A percentile compares a stretch with the other conserved stretches of the same genome.
These are phyloP conservation scores for Cryphonectria carpinicola DNA, from an alignment of 2,329 filamentous ascomycete genomes.

Conservation along the genomic window DNA sequence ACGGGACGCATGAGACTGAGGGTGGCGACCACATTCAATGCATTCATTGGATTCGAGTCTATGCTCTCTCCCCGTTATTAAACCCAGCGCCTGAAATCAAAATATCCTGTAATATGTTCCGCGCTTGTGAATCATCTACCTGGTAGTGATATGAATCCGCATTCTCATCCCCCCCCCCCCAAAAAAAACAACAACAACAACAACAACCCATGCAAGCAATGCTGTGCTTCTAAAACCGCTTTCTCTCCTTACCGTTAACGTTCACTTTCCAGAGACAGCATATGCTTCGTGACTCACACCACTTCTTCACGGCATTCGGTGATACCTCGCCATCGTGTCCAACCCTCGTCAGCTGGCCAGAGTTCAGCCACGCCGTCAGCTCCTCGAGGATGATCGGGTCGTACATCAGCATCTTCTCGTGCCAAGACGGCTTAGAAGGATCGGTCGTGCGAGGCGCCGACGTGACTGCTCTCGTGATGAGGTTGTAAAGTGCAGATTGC, in stretches of 20 bases:
- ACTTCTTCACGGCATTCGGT: conserved; percentile 73
- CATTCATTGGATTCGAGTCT: not conserved
- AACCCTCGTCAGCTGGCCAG: conserved; percentile 63
- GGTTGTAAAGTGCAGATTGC: conserved; percentile 51
- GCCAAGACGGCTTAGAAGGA: conserved; percentile 67
- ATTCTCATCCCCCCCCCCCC: too few relatives aligned
- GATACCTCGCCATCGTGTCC: conserved; percentile 69
- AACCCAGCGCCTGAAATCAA: not conserved
- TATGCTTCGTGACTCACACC: conserved; percentile 87
- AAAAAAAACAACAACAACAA: too few relatives aligned
- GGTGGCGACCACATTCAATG: not conserved
- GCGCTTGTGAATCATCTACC: not conserved
- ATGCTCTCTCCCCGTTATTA: not conserved
- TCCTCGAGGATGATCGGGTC: conserved; percentile 91
- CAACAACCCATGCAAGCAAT: not conserved
- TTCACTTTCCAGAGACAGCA: conserved; percentile 77
- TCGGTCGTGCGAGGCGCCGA: conserved; percentile 55
- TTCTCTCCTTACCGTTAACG: conserved; percentile 55
- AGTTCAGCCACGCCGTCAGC: conserved; percentile 80
- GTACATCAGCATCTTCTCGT: conserved; percentile 92
- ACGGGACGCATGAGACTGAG: not conserved
- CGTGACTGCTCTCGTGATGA: conserved; percentile 60
- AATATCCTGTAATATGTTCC: not conserved
- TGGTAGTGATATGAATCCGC: not conserved
- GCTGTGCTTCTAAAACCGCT: conserved; percentile 44